Evolutionary conservation across 1,284 basidiomycete genomes (phyloP), one percentile per base, ranked within the genome.

Genomic region (Ganoderma boninense): DNA sequence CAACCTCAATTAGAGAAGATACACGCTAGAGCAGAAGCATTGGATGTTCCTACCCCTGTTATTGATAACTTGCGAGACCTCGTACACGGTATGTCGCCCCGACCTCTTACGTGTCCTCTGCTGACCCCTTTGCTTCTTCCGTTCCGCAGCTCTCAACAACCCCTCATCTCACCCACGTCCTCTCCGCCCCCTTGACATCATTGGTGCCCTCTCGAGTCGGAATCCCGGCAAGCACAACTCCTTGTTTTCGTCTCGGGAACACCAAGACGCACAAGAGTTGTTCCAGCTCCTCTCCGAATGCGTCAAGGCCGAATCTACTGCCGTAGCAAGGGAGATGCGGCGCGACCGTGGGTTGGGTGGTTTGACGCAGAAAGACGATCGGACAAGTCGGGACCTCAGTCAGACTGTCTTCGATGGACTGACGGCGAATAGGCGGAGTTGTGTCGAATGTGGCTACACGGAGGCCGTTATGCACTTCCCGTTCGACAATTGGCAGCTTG

Each of bases 261-360:
- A 98, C 79, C 96, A 98, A 82, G 96, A 98, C 80, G 96, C 96
- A 2, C 97, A 98, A 77, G 97, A 98, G 79, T 86, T 98, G n/a
- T 97, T 97, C 81, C 91, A 97, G 75, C 90, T 97, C 46, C 84
- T 98, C 26, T 93, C 95, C 0, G 95, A 97, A 78, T 94, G 91
- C 60, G 87, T 97, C 74, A 95, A 95, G 80, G 90, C 90, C 70
- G 96, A 98, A 80, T 87, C 90, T 7, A 78, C 82, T 1, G 85
- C 88, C 1, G 86, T 95, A 2, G 88, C 90, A 69, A 86, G 86
- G 67, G 93, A 95, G 76, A 87, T 85, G 4, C 82, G 84, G 62
- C 84, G 89, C 38, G 93, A 94, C 77, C 86, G 89, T 56, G 93
- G 93, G 13, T 82, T 95, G 18, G 90, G 89, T 49, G 87, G 83